Conservation (phyloP, 208 protist genomes). For the Acanthamoeba sp. region DNA sequence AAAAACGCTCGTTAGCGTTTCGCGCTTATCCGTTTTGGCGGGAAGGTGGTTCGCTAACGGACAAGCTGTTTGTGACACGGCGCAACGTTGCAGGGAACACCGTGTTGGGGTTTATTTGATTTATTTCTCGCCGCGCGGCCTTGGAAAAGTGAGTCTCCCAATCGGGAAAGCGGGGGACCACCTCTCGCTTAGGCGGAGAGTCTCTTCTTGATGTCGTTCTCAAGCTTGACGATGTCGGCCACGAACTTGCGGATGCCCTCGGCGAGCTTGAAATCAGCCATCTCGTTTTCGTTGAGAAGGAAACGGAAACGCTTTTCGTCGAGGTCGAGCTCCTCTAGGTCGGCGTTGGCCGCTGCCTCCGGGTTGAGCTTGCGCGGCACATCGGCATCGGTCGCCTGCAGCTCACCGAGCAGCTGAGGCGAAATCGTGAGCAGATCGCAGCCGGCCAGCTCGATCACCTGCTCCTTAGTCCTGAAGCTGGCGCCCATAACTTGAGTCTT, state of each 20-base stretch:
- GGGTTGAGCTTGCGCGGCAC: slow-evolving; percentile 10
- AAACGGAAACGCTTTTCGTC: slow-evolving; percentile 88
- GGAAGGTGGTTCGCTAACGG: no score
- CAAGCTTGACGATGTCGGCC: slow-evolving; percentile 94
- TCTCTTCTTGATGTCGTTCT: slow-evolving; percentile 79
- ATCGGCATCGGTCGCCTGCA: slow-evolving; percentile 87
- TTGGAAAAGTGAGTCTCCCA: no score
- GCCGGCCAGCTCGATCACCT: slow-evolving; percentile 95
- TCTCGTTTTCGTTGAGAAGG: slow-evolving; percentile 93
- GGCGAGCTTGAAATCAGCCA: slow-evolving; percentile 98
- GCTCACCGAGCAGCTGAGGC: slow-evolving; percentile 95
- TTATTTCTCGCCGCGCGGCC: no score
- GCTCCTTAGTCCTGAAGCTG: slow-evolving; percentile 96
- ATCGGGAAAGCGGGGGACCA: neutral
- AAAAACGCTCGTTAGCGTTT: no score
- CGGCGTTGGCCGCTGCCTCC: slow-evolving; percentile 58
- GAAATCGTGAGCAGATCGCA: slow-evolving; percentile 98
- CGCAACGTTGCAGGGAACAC: no score
- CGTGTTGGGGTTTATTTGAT: no score
- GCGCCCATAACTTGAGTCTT: slow-evolving; percentile 98
- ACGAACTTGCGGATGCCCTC: slow-evolving; percentile 98
- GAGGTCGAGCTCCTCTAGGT: slow-evolving; percentile 79
- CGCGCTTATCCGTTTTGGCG: no score
- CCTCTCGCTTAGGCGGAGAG: neutral
- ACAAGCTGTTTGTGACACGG: no score